Evolutionary conservation across 176 grass and related monocot genomes (phyloP).

Genomic region (Avena insularis): DNA sequence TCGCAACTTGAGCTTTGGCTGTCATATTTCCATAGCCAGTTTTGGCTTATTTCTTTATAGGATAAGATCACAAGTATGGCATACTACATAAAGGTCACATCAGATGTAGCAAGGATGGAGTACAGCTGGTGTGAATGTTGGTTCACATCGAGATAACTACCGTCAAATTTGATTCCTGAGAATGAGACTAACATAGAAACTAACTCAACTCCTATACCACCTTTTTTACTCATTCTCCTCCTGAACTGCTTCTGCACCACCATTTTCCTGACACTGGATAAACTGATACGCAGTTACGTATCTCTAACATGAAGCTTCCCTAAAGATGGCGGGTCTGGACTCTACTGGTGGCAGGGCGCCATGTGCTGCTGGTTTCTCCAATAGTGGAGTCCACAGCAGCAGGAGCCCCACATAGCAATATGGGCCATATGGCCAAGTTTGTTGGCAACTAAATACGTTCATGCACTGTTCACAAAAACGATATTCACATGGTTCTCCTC

Average conservation of each 20-base stretch:
- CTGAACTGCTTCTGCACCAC: neutral
- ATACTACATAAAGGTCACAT: neutral
- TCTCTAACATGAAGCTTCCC: conserved; percentile 14
- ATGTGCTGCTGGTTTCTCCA: neutral
- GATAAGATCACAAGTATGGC: conserved; percentile 22
- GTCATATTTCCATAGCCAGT: neutral
- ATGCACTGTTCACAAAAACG: neutral
- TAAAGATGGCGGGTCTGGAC: neutral
- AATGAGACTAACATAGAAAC: neutral
- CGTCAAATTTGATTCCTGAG: neutral
- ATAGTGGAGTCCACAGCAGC: neutral
- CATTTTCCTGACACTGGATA: neutral
- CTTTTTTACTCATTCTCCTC: neutral
- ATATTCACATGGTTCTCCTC: conserved; percentile 1
- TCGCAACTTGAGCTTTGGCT: conserved; percentile 3
- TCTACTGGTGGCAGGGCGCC: neutral
- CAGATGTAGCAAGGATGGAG: conserved; percentile 3
- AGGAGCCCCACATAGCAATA: neutral
- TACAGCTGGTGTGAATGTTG: neutral
- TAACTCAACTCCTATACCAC: neutral
- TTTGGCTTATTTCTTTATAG: conserved; percentile 4
- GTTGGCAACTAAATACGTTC: neutral
- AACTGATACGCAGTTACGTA: neutral
- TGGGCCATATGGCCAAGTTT: conserved; percentile 13
- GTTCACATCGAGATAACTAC: neutral